Conservation (phyloP, 2,329 filamentous ascomycete genomes). For the Fusarium dimerum region DNA sequence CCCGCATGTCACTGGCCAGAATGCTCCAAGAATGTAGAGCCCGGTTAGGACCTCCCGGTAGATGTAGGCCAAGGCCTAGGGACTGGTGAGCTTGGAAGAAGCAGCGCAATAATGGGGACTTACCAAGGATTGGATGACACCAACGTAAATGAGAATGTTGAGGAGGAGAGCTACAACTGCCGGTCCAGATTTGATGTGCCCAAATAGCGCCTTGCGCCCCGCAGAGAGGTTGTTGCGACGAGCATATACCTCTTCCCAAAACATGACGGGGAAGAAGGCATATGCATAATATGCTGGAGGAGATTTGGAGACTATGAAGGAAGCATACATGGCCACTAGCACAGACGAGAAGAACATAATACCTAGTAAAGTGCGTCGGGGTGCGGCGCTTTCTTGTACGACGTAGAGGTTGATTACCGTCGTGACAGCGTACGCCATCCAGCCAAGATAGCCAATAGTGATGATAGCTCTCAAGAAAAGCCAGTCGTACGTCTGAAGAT, state of each 20-base stretch:
- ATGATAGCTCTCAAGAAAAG: conserved; percentile 88
- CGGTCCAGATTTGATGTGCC: conserved; percentile 62
- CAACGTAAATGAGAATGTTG: conserved; percentile 68
- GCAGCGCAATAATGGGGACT: conserved; percentile 29
- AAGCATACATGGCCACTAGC: conserved; percentile 74
- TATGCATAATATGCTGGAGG: conserved; percentile 87
- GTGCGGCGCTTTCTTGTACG: conserved; percentile 66
- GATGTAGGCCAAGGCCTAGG: conserved; percentile 86
- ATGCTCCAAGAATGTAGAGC: conserved; percentile 72
- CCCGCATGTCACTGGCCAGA: conserved; percentile 80
- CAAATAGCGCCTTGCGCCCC: conserved; percentile 69
- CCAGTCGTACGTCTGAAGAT: conserved; percentile 98
- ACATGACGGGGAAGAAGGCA: conserved; percentile 86
- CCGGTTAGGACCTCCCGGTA: conserved; percentile 83
- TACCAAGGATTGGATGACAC: conserved; percentile 76
- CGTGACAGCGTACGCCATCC: conserved; percentile 90
- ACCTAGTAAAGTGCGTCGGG: conserved; percentile 61
- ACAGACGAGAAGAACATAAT: conserved; percentile 72
- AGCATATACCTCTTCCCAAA: conserved; percentile 95
- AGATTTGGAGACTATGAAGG: conserved; percentile 78
- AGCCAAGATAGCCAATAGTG: conserved; percentile 88
- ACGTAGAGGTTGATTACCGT: conserved; percentile 89
- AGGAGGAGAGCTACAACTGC: conserved; percentile 61
- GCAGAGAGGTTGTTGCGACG: conserved; percentile 68
- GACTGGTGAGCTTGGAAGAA: conserved; percentile 6